These are phyloP conservation scores for Paxillus involutus DNA, from an alignment of 768 basidiomycete genomes.

Conservation along the genomic window DNA sequence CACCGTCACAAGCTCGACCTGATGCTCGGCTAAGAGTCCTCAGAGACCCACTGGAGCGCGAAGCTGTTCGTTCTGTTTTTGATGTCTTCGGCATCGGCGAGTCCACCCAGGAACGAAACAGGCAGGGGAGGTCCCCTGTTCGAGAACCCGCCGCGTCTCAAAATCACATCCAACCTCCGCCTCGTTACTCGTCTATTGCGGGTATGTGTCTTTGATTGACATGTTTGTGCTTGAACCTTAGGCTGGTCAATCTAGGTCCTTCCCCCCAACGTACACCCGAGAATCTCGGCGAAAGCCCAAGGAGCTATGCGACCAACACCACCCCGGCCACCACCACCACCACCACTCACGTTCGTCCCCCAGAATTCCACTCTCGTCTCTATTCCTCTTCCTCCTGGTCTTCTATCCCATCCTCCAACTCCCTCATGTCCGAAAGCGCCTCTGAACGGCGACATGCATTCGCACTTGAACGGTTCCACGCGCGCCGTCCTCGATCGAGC, in stretches of 20 bases:
- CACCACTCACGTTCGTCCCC: slow-evolving; percentile 7
- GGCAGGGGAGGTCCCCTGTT: slow-evolving; percentile 5
- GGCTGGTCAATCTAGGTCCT: not conserved
- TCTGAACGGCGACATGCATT: slow-evolving; percentile 40
- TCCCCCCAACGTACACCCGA: slow-evolving; percentile 10
- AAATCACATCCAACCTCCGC: not conserved
- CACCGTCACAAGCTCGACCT: slow-evolving; percentile 4
- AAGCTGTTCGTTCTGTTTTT: slow-evolving; percentile 25
- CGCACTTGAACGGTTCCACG: slow-evolving; percentile 36
- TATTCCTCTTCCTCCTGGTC: slow-evolving; percentile 26
- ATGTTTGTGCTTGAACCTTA: not conserved
- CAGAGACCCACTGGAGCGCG: slow-evolving; percentile 20
- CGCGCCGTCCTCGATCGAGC: slow-evolving; percentile 18
- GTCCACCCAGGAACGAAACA: slow-evolving; percentile 16
- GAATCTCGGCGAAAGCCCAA: slow-evolving; percentile 14
- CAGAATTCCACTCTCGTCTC: slow-evolving; percentile 16
- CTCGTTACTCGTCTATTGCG: slow-evolving; percentile 9
- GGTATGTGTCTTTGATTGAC: slow-evolving; percentile 8
- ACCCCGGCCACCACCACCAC: not conserved
- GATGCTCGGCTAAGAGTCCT: slow-evolving; percentile 18
- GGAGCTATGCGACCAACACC: slow-evolving; percentile 10
- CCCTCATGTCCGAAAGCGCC: slow-evolving; percentile 44
- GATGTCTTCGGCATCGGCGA: slow-evolving; percentile 28
- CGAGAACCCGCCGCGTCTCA: slow-evolving; percentile 7
- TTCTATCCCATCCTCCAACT: slow-evolving; percentile 36